These are phyloP conservation scores for Aphanomyces astaci DNA, from an alignment of 352 stramenopile species.

Conservation along the genomic window DNA sequence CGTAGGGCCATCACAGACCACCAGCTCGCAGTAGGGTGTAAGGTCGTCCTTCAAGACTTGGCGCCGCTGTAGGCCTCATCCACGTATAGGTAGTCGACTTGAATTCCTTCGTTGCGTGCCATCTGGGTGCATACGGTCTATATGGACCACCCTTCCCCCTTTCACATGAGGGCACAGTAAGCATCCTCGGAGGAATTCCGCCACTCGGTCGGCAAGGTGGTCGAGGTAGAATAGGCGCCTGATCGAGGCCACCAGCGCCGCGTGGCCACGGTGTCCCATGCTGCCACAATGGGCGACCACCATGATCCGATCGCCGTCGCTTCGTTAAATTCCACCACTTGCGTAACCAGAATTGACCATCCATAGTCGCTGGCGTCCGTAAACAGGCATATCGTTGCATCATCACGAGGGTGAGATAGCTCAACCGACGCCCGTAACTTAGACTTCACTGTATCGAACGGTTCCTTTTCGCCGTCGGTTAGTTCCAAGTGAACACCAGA, in stretches of 20 bases:
- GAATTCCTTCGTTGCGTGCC: slow-evolving; percentile 23
- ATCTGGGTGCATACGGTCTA: slow-evolving; percentile 11
- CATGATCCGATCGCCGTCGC: background rate
- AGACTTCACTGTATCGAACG: background rate
- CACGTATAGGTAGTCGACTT: slow-evolving; percentile 28
- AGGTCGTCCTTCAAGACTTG: slow-evolving; percentile 9
- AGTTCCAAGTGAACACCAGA: no score
- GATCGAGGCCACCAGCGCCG: background rate
- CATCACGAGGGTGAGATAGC: background rate
- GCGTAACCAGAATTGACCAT: slow-evolving; percentile 14
- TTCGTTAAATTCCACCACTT: background rate
- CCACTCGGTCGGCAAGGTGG: background rate
- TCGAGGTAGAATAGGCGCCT: no score
- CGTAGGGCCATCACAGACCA: slow-evolving; percentile 23
- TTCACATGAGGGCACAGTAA: slow-evolving; percentile 28
- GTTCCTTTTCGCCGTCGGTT: background rate
- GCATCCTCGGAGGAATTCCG: slow-evolving; percentile 21
- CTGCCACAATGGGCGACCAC: slow-evolving; percentile 19
- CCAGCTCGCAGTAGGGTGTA: slow-evolving; percentile 22
- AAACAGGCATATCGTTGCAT: background rate
- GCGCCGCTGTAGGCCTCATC: slow-evolving; percentile 8
- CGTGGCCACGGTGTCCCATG: slow-evolving; percentile 2
- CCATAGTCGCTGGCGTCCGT: slow-evolving; percentile 19
- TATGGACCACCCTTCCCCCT: slow-evolving; percentile 18
- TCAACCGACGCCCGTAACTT: background rate